Conservation (phyloP, 1,139 yeast genomes). For the Magnusiomyces suaveolens region DNA sequence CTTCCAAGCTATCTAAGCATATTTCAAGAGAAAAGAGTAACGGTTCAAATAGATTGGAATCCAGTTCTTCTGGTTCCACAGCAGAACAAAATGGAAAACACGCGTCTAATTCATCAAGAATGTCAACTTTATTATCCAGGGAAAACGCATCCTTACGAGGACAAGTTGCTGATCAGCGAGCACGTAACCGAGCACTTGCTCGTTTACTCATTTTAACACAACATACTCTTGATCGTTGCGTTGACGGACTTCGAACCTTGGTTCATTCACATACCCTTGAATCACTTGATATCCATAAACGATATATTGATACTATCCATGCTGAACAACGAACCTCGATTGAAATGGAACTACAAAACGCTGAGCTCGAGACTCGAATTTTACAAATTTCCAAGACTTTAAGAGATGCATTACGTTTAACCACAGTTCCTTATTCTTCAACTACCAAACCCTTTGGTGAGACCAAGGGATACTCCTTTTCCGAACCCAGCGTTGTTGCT, state of each 20-base stretch:
- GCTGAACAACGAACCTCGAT: conserved; percentile 20
- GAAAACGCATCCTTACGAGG: conserved; percentile 17
- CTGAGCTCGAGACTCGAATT: conserved; percentile 20
- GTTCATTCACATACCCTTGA: conserved; percentile 21
- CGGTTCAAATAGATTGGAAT: background rate
- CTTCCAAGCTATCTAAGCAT: background rate
- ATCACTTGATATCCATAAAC: conserved; percentile 22
- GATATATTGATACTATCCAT: conserved; percentile 21
- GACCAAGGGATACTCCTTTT: no score
- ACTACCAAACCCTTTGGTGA: background rate
- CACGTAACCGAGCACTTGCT: conserved; percentile 17
- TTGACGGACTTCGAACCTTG: conserved; percentile 20
- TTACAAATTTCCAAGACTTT: conserved; percentile 20
- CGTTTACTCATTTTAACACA: conserved; percentile 19
- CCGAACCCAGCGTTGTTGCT: no score
- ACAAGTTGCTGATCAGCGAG: conserved; percentile 16
- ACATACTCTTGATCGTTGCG: conserved; percentile 20
- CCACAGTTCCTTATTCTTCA: background rate
- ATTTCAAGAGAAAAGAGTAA: no score
- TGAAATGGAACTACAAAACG: conserved; percentile 20
- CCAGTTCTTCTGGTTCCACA: background rate
- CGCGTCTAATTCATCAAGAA: background rate
- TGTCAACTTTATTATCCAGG: conserved; percentile 8
- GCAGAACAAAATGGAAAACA: background rate
- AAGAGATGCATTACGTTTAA: conserved; percentile 13